Evolutionary conservation across 208 protist species (phyloP).

Genomic region (Crithidia bombi): DNA sequence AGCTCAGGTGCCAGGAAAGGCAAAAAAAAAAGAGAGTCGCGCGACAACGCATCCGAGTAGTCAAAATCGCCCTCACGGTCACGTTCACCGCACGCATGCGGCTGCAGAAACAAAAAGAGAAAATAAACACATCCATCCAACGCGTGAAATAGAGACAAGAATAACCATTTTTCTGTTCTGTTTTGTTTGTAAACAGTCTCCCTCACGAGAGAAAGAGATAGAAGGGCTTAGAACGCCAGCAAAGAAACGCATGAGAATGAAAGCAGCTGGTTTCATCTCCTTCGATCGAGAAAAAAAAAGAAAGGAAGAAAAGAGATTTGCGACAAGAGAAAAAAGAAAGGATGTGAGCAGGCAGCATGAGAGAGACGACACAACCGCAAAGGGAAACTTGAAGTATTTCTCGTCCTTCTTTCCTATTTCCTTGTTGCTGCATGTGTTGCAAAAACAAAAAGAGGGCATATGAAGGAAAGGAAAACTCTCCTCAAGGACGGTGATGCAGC

Average conservation of each 20-base stretch:
- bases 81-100: too few species aligned
- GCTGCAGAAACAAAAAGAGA: too few species aligned
- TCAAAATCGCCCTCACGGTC: too few species aligned
- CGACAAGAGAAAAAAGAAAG: constrained; percentile 26
- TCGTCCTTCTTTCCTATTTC: too few species aligned
- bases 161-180: too few species aligned
- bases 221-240: not conserved
- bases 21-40: constrained; percentile 2
- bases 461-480: not conserved
- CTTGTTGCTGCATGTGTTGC: not conserved
- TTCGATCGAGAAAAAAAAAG: not conserved
- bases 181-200: too few species aligned
- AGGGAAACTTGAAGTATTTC: too few species aligned
- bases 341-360: not conserved
- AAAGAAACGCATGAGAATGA: not conserved
- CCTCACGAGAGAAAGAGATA: not conserved
- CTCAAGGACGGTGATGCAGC: too few species aligned
- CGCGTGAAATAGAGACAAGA: too few species aligned
- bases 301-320: not conserved
- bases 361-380: too few species aligned
- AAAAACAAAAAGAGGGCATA: not conserved
- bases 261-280: not conserved
- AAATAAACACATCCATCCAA: too few species aligned
- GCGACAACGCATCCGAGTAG: too few species aligned
- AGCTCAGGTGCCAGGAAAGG: not conserved